Evolutionary conservation across 2,329 filamentous ascomycete species (phyloP).

Genomic region (Exophiala phaeomuriformis): DNA sequence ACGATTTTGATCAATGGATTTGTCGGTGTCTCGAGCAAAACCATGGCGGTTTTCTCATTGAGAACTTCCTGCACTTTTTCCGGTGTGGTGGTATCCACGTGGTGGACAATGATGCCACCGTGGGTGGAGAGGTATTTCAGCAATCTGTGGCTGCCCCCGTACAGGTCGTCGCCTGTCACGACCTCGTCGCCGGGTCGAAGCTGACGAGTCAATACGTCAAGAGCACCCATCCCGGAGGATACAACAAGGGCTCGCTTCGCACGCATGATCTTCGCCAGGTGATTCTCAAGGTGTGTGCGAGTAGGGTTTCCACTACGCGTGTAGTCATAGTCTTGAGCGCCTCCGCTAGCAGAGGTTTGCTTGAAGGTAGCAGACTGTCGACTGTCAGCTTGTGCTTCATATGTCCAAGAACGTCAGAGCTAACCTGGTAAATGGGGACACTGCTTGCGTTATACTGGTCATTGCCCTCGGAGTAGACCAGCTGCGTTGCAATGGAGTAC

Average conservation of each 20-base stretch:
- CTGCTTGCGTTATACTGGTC: slow-evolving; percentile 97
- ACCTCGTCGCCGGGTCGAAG: slow-evolving; percentile 92
- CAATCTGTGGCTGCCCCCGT: slow-evolving; percentile 88
- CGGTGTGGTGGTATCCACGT: slow-evolving; percentile 84
- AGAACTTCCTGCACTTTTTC: slow-evolving; percentile 63
- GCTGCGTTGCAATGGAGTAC: slow-evolving; percentile 89
- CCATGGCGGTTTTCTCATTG: slow-evolving; percentile 81
- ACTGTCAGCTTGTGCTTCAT: background rate
- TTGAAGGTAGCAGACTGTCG: slow-evolving; percentile 86
- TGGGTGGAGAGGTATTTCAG: slow-evolving; percentile 86
- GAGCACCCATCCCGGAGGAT: slow-evolving; percentile 91
- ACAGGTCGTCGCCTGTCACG: slow-evolving; percentile 91
- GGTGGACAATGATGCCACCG: slow-evolving; percentile 86
- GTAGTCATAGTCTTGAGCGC: slow-evolving; percentile 92
- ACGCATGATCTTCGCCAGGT: slow-evolving; percentile 98
- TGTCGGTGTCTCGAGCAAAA: slow-evolving; percentile 90
- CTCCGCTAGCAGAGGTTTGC: slow-evolving; percentile 61
- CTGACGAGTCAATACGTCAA: slow-evolving; percentile 91
- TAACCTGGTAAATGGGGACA: slow-evolving; percentile 86
- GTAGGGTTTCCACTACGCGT: slow-evolving; percentile 96
- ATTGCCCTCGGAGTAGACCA: slow-evolving; percentile 91
- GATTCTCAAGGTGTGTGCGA: slow-evolving; percentile 87
- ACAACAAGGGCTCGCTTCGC: slow-evolving; percentile 85
- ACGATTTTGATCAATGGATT: slow-evolving; percentile 98
- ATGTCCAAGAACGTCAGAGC: slow-evolving; percentile 2